Evolutionary conservation across 371 early-diverging fungal species (phyloP).

Genomic region (Capillidium heterosporum): DNA sequence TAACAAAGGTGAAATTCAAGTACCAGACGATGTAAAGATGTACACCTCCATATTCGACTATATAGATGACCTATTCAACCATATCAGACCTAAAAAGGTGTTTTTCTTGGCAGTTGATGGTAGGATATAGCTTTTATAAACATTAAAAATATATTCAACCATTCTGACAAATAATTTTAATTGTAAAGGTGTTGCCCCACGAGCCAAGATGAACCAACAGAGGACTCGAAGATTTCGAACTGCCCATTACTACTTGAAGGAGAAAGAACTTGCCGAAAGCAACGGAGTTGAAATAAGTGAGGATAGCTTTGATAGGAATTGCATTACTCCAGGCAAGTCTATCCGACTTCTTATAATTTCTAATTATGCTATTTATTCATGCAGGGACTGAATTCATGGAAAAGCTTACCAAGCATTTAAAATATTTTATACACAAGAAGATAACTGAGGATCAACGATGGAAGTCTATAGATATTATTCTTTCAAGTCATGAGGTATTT

Average conservation of each 20-base stretch:
- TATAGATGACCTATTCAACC: constrained; percentile 80
- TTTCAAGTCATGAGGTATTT: constrained; percentile 91
- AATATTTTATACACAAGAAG: constrained; percentile 74
- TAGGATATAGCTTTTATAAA: too few relatives aligned
- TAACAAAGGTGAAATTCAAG: constrained; percentile 60
- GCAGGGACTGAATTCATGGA: constrained; percentile 95
- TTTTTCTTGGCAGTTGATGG: constrained; percentile 81
- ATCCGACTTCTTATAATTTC: background rate
- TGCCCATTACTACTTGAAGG: constrained; percentile 56
- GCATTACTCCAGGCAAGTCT: constrained; percentile 89
- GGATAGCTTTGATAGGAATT: constrained; percentile 88
- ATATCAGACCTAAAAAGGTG: constrained; percentile 82
- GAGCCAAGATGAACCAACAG: constrained; percentile 99
- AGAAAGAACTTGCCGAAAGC: constrained; percentile 31
- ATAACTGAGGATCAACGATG: constrained; percentile 76
- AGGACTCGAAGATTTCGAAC: constrained; percentile 94
- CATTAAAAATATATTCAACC: background rate
- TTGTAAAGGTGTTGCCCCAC: constrained; percentile 88
- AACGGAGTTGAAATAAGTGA: constrained; percentile 49
- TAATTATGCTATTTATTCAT: background rate
- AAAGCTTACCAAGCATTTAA: constrained; percentile 62
- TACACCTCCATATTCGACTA: constrained; percentile 82
- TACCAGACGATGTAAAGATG: constrained; percentile 82
- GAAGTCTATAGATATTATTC: constrained; percentile 58
- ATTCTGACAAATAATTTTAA: background rate